Evolutionary conservation across 2,329 filamentous ascomycete species (phyloP).

Genomic region (Fusarium circinatum): DNA sequence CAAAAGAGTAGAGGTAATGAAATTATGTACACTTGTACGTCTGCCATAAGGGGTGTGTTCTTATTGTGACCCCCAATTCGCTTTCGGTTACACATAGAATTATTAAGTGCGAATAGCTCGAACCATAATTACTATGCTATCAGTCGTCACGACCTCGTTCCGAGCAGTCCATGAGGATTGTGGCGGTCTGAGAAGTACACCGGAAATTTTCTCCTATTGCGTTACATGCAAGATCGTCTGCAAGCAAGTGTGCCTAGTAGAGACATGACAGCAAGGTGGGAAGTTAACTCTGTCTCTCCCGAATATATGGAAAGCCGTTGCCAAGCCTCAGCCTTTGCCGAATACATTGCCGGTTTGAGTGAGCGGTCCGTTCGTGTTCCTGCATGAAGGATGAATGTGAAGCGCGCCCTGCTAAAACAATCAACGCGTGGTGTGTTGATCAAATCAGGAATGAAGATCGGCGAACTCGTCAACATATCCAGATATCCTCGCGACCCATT

Average conservation of each 20-base stretch:
- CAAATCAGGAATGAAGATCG: neutral
- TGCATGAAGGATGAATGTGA: neutral
- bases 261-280: neutral
- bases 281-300: neutral
- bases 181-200: neutral
- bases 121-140: neutral
- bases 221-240: neutral
- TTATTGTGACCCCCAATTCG: neutral
- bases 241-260: neutral
- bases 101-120: neutral
- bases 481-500: neutral
- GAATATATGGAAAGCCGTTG: neutral
- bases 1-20: neutral
- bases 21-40: neutral
- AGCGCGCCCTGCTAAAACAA: neutral
- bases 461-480: neutral
- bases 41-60: neutral
- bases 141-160: neutral
- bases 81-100: neutral
- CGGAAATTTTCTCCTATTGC: neutral
- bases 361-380: neutral
- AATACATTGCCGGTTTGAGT: neutral
- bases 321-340: slow-evolving; percentile 10
- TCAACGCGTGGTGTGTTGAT: neutral
- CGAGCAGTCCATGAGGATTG: neutral